A percentile compares a stretch with the other conserved stretches of the same genome.
Conservation (phyloP, 257 asterid species). For the Nicotiana tomentosiformis region DNA sequence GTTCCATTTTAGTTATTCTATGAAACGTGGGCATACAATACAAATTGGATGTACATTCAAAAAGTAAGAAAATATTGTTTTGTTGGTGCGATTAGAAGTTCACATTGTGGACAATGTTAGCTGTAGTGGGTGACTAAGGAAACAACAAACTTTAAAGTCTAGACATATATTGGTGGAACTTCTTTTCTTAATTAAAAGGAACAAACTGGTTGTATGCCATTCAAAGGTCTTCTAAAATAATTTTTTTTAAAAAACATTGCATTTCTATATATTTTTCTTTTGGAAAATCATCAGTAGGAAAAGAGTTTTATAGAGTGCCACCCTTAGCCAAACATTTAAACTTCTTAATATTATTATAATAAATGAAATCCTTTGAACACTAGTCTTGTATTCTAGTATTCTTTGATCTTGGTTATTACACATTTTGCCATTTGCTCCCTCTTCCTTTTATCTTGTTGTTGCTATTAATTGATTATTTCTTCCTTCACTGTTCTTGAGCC, state of each 20-base stretch:
- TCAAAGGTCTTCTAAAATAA: neutral
- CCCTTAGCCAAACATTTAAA: neutral
- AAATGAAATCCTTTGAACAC: neutral
- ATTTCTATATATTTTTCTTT: neutral
- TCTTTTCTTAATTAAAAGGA: neutral
- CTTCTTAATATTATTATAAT: neutral
- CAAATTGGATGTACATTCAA: neutral
- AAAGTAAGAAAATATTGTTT: neutral
- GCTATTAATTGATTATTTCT: no score
- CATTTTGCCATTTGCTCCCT: no score
- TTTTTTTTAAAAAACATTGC: neutral
- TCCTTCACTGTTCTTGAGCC: no score
- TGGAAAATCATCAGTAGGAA: no score
- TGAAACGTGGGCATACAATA: neutral
- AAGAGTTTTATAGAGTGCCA: neutral
- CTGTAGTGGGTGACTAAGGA: slow-evolving; percentile 5
- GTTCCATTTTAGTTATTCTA: neutral
- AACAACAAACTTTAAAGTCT: neutral
- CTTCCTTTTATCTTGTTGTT: no score
- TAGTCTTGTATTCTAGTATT: no score
- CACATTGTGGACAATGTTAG: neutral
- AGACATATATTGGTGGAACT: neutral
- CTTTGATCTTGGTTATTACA: no score
- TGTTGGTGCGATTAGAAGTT: neutral
- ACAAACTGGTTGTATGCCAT: neutral